Percentiles rank a stretch among this genome's conserved stretches.
Evolutionary conservation across 1,284 basidiomycete species (phyloP).

Genomic region (Puccinia triticina): DNA sequence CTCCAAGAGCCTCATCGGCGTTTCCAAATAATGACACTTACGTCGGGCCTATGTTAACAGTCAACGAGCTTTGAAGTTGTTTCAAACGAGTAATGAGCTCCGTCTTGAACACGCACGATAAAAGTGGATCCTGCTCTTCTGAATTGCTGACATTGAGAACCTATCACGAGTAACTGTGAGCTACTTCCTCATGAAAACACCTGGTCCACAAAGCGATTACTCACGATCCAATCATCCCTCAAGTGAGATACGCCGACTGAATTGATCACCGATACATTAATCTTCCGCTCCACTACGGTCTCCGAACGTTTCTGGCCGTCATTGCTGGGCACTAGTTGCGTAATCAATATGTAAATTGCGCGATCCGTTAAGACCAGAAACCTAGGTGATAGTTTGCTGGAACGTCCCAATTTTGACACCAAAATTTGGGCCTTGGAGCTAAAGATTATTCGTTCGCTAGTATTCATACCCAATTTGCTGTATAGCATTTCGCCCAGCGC

Average conservation of each 20-base stretch:
- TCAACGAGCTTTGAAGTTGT: constrained; percentile 75
- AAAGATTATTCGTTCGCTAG: constrained; percentile 81
- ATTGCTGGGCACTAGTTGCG: constrained; percentile 65
- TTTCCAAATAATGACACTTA: constrained; percentile 63
- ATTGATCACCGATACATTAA: constrained; percentile 83
- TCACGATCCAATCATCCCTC: constrained; percentile 91
- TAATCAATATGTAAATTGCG: constrained; percentile 81
- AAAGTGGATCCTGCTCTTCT: constrained; percentile 93
- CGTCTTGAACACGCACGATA: constrained; percentile 94
- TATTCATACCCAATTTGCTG: constrained; percentile 72
- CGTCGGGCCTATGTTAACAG: constrained; percentile 74
- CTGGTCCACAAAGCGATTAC: constrained; percentile 54
- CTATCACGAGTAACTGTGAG: constrained; percentile 58
- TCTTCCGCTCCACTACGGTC: constrained; percentile 80
- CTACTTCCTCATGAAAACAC: constrained; percentile 8
- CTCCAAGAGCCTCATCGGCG: not conserved
- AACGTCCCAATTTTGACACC: constrained; percentile 82
- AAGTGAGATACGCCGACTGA: constrained; percentile 82
- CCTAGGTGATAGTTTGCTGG: constrained; percentile 88
- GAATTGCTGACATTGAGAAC: constrained; percentile 71
- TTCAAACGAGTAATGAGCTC: constrained; percentile 83
- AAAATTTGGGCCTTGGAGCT: constrained; percentile 82
- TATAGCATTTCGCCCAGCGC: constrained; percentile 78
- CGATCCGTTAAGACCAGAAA: constrained; percentile 87
- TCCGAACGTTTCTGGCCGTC: constrained; percentile 67